Evolutionary conservation across 2,329 filamentous ascomycete species (phyloP).

Genomic region (Juglanconis sp.): DNA sequence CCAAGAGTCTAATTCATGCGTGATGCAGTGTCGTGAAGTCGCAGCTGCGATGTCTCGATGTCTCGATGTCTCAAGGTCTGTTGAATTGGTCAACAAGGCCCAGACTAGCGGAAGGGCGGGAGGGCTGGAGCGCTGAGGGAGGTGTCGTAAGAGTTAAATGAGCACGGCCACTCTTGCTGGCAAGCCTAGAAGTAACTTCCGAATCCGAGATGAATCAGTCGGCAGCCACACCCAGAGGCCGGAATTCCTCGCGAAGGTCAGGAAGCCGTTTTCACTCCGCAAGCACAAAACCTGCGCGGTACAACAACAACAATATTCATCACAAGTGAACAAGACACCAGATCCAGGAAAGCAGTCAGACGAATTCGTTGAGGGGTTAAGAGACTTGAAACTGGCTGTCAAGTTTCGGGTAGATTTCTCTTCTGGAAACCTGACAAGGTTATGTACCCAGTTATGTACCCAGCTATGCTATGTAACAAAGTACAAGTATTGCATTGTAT

Average conservation of each 20-base stretch:
- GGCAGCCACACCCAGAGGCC: neutral
- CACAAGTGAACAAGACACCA: neutral
- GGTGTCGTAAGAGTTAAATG: neutral
- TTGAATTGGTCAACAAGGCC: no score
- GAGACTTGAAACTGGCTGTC: neutral
- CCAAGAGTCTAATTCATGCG: neutral
- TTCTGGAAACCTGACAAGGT: neutral
- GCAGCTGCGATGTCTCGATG: neutral
- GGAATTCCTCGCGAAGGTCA: neutral
- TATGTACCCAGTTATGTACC: no score
- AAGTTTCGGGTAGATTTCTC: conserved; percentile 1
- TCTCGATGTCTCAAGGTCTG: neutral
- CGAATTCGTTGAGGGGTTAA: no score
- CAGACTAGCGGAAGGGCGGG: neutral
- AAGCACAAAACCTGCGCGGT: neutral
- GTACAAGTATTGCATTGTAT: neutral
- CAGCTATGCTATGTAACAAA: neutral
- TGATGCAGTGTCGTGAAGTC: neutral
- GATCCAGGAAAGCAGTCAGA: no score
- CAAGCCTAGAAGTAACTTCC: neutral
- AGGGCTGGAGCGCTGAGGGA: neutral
- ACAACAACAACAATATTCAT: neutral
- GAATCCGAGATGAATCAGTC: neutral
- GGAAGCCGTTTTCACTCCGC: no score
- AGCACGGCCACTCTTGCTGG: neutral